Evolutionary conservation across 371 early-diverging fungal genomes (phyloP).

Genomic region (Mucor velutinosus): DNA sequence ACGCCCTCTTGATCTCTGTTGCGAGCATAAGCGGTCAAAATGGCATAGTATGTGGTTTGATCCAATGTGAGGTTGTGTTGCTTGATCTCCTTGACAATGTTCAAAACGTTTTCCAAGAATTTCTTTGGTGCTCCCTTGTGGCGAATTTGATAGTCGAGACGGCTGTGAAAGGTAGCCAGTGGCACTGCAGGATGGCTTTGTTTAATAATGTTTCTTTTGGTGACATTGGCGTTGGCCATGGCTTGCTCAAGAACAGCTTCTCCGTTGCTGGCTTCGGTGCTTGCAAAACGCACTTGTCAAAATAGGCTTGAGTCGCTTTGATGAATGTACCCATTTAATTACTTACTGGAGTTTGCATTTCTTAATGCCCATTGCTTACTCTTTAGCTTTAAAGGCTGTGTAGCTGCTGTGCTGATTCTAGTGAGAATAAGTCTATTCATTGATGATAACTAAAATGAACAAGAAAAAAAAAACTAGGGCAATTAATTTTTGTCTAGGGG

Average conservation of each 20-base stretch:
- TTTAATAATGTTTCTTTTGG: constrained; percentile 14
- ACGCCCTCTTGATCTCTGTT: constrained; percentile 16
- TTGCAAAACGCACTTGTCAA: neutral
- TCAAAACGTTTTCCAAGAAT: constrained; percentile 19
- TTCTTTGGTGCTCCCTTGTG: constrained; percentile 12
- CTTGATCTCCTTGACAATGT: constrained; percentile 36
- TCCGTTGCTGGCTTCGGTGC: neutral
- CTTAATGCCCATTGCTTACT: constrained; percentile 4
- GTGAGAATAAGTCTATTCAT: constrained; percentile 15
- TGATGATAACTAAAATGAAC: neutral
- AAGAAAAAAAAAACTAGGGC: constrained; percentile 13
- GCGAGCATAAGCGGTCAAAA: constrained; percentile 49
- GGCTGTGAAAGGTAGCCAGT: constrained; percentile 30
- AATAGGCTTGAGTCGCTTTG: neutral
- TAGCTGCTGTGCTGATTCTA: neutral
- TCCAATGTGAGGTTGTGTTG: constrained; percentile 42
- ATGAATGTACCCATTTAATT: neutral
- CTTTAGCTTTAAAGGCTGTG: neutral
- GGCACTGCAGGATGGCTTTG: constrained; percentile 44
- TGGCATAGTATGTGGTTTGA: constrained; percentile 51
- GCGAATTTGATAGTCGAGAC: constrained; percentile 18
- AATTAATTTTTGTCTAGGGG: neutral
- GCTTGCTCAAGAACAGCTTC: neutral
- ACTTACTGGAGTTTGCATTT: neutral
- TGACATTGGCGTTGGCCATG: neutral